Evolutionary conservation across 805 yeast species (phyloP), one percentile per base, ranked within the genome.

Genomic region (Candida ficus): DNA sequence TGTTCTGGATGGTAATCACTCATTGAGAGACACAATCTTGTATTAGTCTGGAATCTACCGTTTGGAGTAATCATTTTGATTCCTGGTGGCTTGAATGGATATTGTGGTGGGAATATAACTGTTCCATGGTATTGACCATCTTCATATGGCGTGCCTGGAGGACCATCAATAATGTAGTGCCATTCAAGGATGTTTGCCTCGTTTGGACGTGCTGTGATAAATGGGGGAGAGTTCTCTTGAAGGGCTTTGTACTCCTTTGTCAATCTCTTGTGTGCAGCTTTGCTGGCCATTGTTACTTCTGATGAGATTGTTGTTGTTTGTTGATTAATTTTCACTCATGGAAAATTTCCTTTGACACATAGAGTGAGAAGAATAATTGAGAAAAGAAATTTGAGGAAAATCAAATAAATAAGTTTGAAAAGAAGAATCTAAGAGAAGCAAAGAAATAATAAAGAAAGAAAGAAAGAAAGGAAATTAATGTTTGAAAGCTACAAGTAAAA

Each of bases 81-180:
- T 2, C 88, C 74, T 1, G 96, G 96, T 5, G 96, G 96, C 46
- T 82, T 78, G 67, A 84, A 87, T 0, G 96, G 96, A 52, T 88
- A 89, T 49, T 86, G 91, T 8, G 73, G 59, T 0, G 95, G 95
- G 57, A 89, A 87, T 13, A 78, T 64, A 13, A 89, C 67, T n/a
- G 80, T 72, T 1, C 96, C 96, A 56, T 87, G 95, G 57, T 85
- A 89, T 59, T 86, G 89, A 0, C 96, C 96, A 23, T 76, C 77
- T 39, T 72, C 82, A 60, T 81, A 90, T 4, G 95, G 95, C 0
- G 96, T 85, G 17, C 79, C 83, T 9, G 93, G 88, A 2, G 97
- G 96, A 0, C 98, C 98, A 1, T 87, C 80, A 33, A 90, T 82
- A 29, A 90, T 75, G 57, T 86, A 90, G 61, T 88, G 96, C 96